These are phyloP conservation scores for Cyberlindnera misumaiensis DNA, from an alignment of 805 yeast genomes.

Conservation along the genomic window DNA sequence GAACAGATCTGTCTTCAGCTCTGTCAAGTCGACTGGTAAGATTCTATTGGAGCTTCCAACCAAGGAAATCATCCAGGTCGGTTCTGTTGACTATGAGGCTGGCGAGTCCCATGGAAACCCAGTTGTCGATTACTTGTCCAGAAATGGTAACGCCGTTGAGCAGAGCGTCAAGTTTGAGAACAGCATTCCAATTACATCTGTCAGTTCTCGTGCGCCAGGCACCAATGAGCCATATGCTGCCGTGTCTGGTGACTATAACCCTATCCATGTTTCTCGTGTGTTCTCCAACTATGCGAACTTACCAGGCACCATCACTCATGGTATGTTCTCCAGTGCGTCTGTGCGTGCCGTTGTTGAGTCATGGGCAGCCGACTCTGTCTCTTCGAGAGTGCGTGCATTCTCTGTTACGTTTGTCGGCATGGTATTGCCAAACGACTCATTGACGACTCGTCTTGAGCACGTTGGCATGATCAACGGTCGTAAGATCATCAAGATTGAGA, in stretches of 20 bases:
- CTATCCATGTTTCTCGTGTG: constrained; percentile 94
- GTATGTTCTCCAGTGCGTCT: constrained; percentile 97
- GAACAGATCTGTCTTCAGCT: constrained; percentile 65
- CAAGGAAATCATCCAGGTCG: constrained; percentile 80
- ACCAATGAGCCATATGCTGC: constrained; percentile 95
- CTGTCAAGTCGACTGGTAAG: constrained; percentile 79
- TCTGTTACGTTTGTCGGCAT: constrained; percentile 87
- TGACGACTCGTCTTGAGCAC: constrained; percentile 85
- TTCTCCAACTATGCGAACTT: constrained; percentile 89
- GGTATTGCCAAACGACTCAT: constrained; percentile 93
- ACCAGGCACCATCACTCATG: constrained; percentile 98
- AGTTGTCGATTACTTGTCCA: constrained; percentile 83
- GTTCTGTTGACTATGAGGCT: constrained; percentile 79
- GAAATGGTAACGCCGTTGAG: constrained; percentile 91
- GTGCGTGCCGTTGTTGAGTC: constrained; percentile 93
- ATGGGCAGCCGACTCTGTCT: constrained; percentile 97
- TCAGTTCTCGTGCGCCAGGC: constrained; percentile 73
- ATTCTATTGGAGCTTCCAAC: constrained; percentile 86
- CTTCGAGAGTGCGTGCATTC: constrained; percentile 93
- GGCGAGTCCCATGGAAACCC: constrained; percentile 96
- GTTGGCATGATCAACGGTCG: constrained; percentile 99
- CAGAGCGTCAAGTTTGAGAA: constrained; percentile 89
- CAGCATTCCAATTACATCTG: constrained; percentile 72
- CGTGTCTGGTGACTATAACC: constrained; percentile 97
- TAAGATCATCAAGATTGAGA: constrained; percentile 89